Evolutionary conservation across 2,329 filamentous ascomycete species (phyloP).

Genomic region (Tricladium varicosporioides): DNA sequence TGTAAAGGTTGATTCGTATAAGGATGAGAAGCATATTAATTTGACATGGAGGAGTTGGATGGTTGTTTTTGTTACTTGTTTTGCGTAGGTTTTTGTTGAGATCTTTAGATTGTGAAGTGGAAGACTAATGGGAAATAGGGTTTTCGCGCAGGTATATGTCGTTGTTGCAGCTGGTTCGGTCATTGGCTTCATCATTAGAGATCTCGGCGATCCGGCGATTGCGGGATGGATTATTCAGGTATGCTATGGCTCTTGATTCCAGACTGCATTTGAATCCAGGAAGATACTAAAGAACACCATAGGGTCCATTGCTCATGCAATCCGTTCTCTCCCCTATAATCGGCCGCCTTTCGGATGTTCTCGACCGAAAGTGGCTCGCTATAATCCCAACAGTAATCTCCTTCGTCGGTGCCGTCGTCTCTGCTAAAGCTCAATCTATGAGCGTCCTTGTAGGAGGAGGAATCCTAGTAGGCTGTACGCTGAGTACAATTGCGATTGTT

Average conservation of each 20-base stretch:
- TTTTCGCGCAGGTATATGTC: slow-evolving; percentile 54
- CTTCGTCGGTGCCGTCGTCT: slow-evolving; percentile 52
- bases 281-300: background rate
- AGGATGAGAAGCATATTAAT: slow-evolving; percentile 41
- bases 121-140: slow-evolving; percentile 31
- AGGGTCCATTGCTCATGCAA: slow-evolving; percentile 58
- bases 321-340: slow-evolving; percentile 54
- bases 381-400: slow-evolving; percentile 51
- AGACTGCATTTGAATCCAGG: background rate
- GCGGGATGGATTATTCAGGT: slow-evolving; percentile 57
- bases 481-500: slow-evolving; percentile 54
- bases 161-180: slow-evolving; percentile 54
- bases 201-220: slow-evolving; percentile 48
- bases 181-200: slow-evolving; percentile 53
- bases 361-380: slow-evolving; percentile 53
- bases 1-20: slow-evolving; percentile 22
- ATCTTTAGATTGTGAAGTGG: background rate
- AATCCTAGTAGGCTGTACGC: slow-evolving; percentile 53
- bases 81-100: slow-evolving; percentile 37
- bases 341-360: slow-evolving; percentile 54
- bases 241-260: background rate
- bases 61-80: slow-evolving; percentile 49
- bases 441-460: slow-evolving; percentile 55
- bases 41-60: slow-evolving; percentile 56
- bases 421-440: slow-evolving; percentile 54